These are phyloP conservation scores for Cladobotryum mycophilum DNA, from an alignment of 2,329 filamentous ascomycete genomes.

Conservation along the genomic window DNA sequence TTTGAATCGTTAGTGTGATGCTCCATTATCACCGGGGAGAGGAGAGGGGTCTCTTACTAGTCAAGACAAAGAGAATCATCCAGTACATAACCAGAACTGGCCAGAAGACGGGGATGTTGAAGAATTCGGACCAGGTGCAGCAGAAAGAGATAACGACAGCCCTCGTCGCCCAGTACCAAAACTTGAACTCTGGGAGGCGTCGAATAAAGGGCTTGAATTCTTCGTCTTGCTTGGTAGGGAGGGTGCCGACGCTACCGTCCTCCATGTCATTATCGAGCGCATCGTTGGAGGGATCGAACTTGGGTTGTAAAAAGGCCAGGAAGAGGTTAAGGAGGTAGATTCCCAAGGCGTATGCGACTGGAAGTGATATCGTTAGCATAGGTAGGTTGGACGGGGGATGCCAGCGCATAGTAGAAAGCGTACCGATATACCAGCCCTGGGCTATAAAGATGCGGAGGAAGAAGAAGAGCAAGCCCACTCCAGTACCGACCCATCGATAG, in stretches of 20 bases:
- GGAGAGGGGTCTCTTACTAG: conserved; percentile 65
- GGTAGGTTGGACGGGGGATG: not conserved
- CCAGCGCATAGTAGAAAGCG: conserved; percentile 18
- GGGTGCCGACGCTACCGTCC: conserved; percentile 72
- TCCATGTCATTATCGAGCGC: conserved; percentile 90
- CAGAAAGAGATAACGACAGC: conserved; percentile 76
- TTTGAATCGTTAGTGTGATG: conserved; percentile 29
- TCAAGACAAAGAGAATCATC: conserved; percentile 92
- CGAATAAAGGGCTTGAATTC: conserved; percentile 98
- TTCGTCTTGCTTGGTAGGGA: conserved; percentile 93
- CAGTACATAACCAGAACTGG: conserved; percentile 97
- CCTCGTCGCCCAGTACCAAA: conserved; percentile 94
- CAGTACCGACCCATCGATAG: conserved; percentile 90
- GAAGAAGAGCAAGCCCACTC: conserved; percentile 67
- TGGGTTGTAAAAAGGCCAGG: conserved; percentile 95
- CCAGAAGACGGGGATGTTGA: conserved; percentile 98
- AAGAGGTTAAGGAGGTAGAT: conserved; percentile 99
- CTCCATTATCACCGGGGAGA: not conserved
- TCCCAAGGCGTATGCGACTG: conserved; percentile 93
- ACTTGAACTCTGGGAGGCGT: conserved; percentile 97
- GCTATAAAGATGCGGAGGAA: conserved; percentile 83
- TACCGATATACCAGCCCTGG: conserved; percentile 98
- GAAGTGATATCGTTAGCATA: not conserved
- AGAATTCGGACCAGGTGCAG: conserved; percentile 89
- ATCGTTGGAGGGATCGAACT: conserved; percentile 96